Conservation (phyloP, 2,329 filamentous ascomycete genomes). For the Neurospora crassa region DNA sequence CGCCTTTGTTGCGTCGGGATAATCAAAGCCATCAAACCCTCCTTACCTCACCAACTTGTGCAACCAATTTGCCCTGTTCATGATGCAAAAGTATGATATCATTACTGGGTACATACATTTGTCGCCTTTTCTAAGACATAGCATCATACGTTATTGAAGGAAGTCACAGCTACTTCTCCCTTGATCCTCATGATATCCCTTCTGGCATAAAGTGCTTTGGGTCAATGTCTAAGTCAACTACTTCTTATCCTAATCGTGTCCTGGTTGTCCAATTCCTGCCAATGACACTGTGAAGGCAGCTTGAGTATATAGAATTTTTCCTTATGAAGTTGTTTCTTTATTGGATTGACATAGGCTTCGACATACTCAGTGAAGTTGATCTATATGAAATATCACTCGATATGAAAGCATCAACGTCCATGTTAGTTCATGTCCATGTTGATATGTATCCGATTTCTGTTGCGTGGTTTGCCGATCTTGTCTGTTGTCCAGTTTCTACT, state of each 20-base stretch:
- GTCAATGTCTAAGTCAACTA: background rate
- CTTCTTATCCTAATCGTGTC: background rate
- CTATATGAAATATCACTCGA: too few species aligned
- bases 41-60: background rate
- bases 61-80: background rate
- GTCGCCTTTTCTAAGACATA: background rate
- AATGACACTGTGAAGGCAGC: background rate
- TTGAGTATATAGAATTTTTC: background rate
- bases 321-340: too few species aligned
- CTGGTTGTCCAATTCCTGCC: background rate
- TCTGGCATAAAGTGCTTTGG: background rate
- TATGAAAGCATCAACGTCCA: too few species aligned
- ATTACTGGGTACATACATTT: background rate
- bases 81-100: background rate
- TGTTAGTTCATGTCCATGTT: too few species aligned
- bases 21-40: background rate
- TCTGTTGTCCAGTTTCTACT: too few species aligned
- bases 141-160: background rate
- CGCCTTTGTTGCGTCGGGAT: background rate
- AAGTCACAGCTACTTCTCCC: background rate
- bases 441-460: too few species aligned
- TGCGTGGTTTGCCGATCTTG: too few species aligned
- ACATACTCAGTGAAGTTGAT: too few species aligned
- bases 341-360: too few species aligned
- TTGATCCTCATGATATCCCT: background rate